A percentile compares a stretch with the other conserved stretches of the same genome.
phyloP scores from a whole-genome alignment of 139 green algal species.

The Mesostigma viride region DNA sequence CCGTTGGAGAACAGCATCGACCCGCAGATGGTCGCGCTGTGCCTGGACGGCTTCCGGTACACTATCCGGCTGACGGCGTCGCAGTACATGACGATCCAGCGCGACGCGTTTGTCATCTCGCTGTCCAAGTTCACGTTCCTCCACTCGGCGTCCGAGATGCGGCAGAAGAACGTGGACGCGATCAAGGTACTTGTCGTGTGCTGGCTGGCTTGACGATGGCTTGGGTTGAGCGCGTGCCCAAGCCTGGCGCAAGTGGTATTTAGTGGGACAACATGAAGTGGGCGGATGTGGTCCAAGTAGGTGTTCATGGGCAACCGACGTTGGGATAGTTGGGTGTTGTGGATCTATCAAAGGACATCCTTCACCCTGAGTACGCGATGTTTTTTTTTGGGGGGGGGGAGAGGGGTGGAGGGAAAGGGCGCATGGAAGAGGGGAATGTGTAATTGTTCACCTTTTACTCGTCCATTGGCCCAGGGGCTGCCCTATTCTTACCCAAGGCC shows the following conservation, averaged over 20 bases:
- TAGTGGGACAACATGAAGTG: background rate
- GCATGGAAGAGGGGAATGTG: too few species aligned
- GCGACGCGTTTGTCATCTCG: slow-evolving; percentile 70
- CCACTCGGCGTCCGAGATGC: slow-evolving; percentile 55
- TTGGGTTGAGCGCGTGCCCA: background rate
- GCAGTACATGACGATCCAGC: slow-evolving; percentile 20
- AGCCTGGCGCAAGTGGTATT: background rate
- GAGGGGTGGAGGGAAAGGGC: too few species aligned
- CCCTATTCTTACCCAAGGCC: too few species aligned
- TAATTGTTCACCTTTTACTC: too few species aligned
- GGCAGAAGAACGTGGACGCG: slow-evolving; percentile 66
- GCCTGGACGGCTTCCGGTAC: slow-evolving; percentile 44
- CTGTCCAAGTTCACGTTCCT: slow-evolving; percentile 65
- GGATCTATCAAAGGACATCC: too few species aligned
- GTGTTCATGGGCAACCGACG: too few species aligned
- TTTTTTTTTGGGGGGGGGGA: too few species aligned
- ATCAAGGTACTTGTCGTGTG: slow-evolving; percentile 27
- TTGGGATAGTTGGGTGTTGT: too few species aligned
- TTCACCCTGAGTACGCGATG: too few species aligned
- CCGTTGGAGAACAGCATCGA: slow-evolving; percentile 34
- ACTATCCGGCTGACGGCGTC: background rate
- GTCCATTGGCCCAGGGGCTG: too few species aligned
- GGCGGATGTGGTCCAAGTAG: too few species aligned
- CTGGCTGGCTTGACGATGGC: background rate
- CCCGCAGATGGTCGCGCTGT: slow-evolving; percentile 43